Base-by-base conservation (phyloP, 768 basidiomycete species). In the Leccinum subtestaceum region DNA sequence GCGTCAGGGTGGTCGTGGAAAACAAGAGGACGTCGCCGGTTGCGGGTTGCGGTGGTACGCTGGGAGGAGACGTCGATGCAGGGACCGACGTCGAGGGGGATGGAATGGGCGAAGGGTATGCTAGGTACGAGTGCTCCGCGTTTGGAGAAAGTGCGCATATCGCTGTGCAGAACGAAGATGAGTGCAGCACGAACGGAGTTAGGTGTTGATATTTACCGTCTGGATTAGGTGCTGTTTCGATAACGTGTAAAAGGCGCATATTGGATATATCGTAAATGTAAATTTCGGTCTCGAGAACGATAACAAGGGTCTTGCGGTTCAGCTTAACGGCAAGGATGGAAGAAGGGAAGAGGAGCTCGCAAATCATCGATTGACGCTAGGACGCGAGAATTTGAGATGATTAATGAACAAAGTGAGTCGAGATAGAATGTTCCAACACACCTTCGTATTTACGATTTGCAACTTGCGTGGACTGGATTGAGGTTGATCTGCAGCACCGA, bases 191-290 rank as follows among this genome's bases (percentile, higher is more conserved):
- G 53, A 10, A 51, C 2, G 47, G 7, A 38, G 52, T 7, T 11
- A 25, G 23, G 43, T 45, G 40, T 43, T 43, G 57, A 52, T 36
- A 34, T 74, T 64, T 74, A 93, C 95, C 95, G 69, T 97, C 90
- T 2, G 96, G 94, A 72, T 99, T 99, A 0, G 93, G 85, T 8
- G 91, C 88, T 0, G 97, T 98, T 77, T 99, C 97, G 48, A 98
- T 95, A 43, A 98, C 96, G 73, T 98, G 96, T 40, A 97, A 76
- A 27, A 99, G 82, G 58, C 95, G 88, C 97, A 99, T 98, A 65
- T 98, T 99, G 51, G 89, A 92, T 67, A 98, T 98, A 72, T 99
- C 97, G 70, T 98, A 98, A 52, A 98, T 94, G 78, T 99, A 99
- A 49, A 99, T 98, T 74, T 98, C 95, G n/a, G 84, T 84, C 71